Evolutionary conservation across 208 protist genomes (phyloP), one percentile per base, ranked within the genome.

Genomic region (Tetramitus jugosus): DNA sequence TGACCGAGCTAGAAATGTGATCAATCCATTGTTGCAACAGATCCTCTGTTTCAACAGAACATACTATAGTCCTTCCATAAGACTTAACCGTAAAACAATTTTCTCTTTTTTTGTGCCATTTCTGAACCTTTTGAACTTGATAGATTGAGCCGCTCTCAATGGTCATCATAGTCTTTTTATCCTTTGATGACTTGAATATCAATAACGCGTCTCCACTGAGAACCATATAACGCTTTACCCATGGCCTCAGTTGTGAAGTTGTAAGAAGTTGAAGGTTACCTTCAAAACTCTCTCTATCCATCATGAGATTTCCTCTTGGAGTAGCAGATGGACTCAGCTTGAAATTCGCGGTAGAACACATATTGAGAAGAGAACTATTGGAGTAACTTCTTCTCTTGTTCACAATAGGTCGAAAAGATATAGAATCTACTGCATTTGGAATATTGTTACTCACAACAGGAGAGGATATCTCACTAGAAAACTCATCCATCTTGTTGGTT

Each of bases 31-130:
- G 14, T 49, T 49, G 8, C 45, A 49, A 17, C 17, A 62, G 29
- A 62, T 62, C 56, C 4, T 7, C 3, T 62, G 10, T 23, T 31
- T 23, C 14, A 7, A 33, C 56, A 7, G 56, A 23, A 31, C 4
- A 62, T 7, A 62, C 10, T 31, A 62, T 62, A 31, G 56, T 33
- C 17, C 56, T 62, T n/a, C 56, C 56, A 31, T 62, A 62, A 33
- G 56, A n/a, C 29, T 26, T 23, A 62, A 62, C 29, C 3, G n/a
- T 26, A 23, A 62, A 33, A 31, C 56, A 62, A 62, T 33, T 33
- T 31, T 62, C 56, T 31, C 56, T 62, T 62, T 62, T 62, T 23
- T 62, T 62, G 4, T 62, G n/a, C 56, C 56, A 62, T 33, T 62
- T 7, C 8, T 26, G 29, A 33, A 62, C 56, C 3, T 3, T 6